phyloP scores from a whole-genome alignment of 2,329 filamentous ascomycete genomes.

The Sclerotinia minor region DNA sequence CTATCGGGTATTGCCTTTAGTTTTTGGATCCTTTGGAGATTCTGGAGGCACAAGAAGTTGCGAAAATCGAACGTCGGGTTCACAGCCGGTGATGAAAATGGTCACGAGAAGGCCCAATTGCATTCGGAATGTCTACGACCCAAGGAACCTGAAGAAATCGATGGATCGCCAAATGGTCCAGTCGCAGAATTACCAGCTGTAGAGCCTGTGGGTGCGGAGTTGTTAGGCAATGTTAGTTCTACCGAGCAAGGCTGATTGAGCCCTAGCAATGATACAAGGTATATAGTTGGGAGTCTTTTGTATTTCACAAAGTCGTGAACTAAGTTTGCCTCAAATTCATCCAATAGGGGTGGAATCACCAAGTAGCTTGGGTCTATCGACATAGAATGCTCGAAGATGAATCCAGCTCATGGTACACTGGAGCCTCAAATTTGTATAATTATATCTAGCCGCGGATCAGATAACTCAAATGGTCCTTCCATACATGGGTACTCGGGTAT shows the following conservation, averaged over 20 bases:
- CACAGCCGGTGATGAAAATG: neutral
- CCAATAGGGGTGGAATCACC: neutral
- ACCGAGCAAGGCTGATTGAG: neutral
- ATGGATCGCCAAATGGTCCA: neutral
- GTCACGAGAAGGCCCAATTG: neutral
- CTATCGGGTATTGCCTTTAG: neutral
- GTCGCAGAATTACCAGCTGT: constrained; percentile 9
- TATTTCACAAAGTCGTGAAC: neutral
- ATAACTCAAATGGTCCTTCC: neutral
- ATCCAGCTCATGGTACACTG: neutral
- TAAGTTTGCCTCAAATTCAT: neutral
- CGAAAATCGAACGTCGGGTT: neutral
- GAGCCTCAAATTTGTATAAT: neutral
- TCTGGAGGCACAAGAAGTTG: neutral
- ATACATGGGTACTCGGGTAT: neutral
- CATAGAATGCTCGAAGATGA: neutral
- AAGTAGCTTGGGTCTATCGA: neutral
- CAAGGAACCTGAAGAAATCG: neutral
- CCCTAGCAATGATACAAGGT: neutral
- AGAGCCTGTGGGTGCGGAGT: neutral
- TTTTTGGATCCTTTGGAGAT: neutral
- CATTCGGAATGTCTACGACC: constrained; percentile 1
- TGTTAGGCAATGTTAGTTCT: neutral
- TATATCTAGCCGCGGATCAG: neutral
- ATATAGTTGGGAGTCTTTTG: neutral